These are phyloP conservation scores for Babesia divergens DNA, from an alignment of 169 alveolate genomes.

Conservation along the genomic window DNA sequence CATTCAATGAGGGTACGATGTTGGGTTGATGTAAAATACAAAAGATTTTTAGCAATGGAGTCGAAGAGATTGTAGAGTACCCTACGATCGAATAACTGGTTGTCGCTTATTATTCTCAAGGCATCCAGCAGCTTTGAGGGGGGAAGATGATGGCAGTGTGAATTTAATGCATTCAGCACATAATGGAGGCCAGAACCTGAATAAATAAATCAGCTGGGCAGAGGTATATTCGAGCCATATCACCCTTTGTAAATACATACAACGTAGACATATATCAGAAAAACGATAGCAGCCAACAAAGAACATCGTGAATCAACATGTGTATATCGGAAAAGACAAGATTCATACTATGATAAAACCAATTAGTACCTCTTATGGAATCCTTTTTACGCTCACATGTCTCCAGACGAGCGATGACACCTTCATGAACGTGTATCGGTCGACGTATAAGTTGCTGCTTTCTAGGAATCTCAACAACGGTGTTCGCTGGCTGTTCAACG, in stretches of 20 bases:
- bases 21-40: constrained; percentile 27
- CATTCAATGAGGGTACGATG: constrained; percentile 1
- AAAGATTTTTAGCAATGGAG: constrained; percentile 9
- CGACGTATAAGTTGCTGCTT: constrained; percentile 5
- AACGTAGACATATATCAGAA: too few relatives aligned
- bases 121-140: constrained; percentile 27
- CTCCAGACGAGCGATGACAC: constrained; percentile 19
- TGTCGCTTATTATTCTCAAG: constrained; percentile 27
- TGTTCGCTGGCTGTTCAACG: not conserved
- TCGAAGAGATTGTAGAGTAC: constrained; percentile 12
- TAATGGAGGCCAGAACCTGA: constrained; percentile 27
- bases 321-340: too few relatives aligned
- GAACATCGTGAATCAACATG: too few relatives aligned
- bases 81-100: constrained; percentile 33
- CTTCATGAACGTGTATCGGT: constrained; percentile 18
- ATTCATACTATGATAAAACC: not conserved
- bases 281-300: too few relatives aligned
- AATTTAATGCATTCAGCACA: constrained; percentile 2
- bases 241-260: too few relatives aligned
- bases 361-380: not conserved
- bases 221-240: too few relatives aligned
- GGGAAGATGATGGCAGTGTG: constrained; percentile 10
- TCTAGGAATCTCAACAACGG: not conserved
- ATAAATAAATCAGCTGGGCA: too few relatives aligned
- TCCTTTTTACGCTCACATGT: constrained; percentile 22